phyloP scores from a whole-genome alignment of 768 basidiomycete species.

The Nidularia sp. region DNA sequence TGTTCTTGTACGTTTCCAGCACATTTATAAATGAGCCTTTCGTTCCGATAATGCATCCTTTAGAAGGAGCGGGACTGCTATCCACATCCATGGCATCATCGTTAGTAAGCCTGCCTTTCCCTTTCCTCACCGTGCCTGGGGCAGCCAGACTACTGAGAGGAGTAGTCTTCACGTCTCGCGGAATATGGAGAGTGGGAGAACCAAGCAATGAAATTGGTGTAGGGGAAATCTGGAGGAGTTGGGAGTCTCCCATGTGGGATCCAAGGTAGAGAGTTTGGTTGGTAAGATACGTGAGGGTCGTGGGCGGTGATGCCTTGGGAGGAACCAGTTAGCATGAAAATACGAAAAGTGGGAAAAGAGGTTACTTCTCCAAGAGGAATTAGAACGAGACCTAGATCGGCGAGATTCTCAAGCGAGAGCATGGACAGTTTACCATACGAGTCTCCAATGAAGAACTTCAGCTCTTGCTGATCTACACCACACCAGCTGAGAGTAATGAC shows the following conservation, averaged over 20 bases:
- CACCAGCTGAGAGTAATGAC: slow-evolving; percentile 39
- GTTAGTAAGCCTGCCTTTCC: slow-evolving; percentile 35
- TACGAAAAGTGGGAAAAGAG: background rate
- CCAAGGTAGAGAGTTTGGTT: slow-evolving; percentile 72
- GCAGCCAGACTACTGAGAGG: slow-evolving; percentile 25
- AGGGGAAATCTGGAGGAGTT: slow-evolving; percentile 59
- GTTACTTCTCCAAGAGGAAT: slow-evolving; percentile 71
- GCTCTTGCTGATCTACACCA: slow-evolving; percentile 37
- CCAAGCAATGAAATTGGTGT: slow-evolving; percentile 36
- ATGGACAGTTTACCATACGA: slow-evolving; percentile 66
- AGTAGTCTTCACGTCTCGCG: slow-evolving; percentile 40
- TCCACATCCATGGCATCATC: slow-evolving; percentile 29
- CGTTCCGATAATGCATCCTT: slow-evolving; percentile 46
- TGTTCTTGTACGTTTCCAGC: slow-evolving; percentile 64
- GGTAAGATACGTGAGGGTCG: slow-evolving; percentile 66
- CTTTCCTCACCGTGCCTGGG: slow-evolving; percentile 15
- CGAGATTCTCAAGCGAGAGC: slow-evolving; percentile 47
- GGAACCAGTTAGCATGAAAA: background rate
- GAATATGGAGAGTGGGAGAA: slow-evolving; percentile 47
- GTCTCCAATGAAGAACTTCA: slow-evolving; percentile 64
- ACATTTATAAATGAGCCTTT: slow-evolving; percentile 57
- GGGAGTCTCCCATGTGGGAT: slow-evolving; percentile 80
- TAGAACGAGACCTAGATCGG: slow-evolving; percentile 42
- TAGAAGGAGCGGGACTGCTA: slow-evolving; percentile 15
- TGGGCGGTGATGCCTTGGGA: slow-evolving; percentile 64